Evolutionary conservation across 2,329 filamentous ascomycete species (phyloP).

Genomic region (Botrytis fabae): DNA sequence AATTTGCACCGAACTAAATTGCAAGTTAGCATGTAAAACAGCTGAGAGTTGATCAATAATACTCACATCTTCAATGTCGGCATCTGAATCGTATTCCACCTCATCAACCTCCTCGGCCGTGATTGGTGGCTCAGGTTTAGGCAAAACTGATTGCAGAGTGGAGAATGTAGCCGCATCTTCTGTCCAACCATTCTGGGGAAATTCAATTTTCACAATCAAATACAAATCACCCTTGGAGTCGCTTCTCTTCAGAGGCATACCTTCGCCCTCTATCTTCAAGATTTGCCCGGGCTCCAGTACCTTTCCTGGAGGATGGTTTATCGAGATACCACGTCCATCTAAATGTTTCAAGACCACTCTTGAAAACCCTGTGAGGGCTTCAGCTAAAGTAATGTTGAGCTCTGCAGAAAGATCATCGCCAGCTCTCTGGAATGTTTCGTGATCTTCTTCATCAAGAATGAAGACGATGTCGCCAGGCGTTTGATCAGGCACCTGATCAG

Average conservation of each 20-base stretch:
- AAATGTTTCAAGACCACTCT: conserved; percentile 89
- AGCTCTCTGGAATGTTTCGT: conserved; percentile 78
- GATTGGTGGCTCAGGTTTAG: conserved; percentile 60
- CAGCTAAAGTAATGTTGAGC: conserved; percentile 76
- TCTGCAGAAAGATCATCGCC: conserved; percentile 83
- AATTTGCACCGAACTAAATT: conserved; percentile 67
- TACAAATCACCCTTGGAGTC: conserved; percentile 86
- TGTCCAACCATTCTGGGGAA: conserved; percentile 86
- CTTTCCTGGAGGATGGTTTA: conserved; percentile 78
- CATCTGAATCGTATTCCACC: conserved; percentile 81
- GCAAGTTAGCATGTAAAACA: conserved; percentile 36
- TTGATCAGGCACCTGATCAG: conserved; percentile 86
- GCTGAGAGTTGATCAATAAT: conserved; percentile 11
- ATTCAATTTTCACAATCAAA: conserved; percentile 79
- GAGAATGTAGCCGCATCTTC: conserved; percentile 69
- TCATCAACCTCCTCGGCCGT: conserved; percentile 73
- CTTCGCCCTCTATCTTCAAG: conserved; percentile 83
- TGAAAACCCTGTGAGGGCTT: conserved; percentile 86
- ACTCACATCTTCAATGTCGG: conserved; percentile 74
- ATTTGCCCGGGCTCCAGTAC: conserved; percentile 81
- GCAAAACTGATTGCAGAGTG: conserved; percentile 73
- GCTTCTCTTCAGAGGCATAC: conserved; percentile 89
- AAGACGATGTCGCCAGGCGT: conserved; percentile 93
- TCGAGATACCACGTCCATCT: conserved; percentile 84
- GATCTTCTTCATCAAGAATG: conserved; percentile 76